Base-by-base conservation (phyloP, 78 protist species). In the Guillardia theta region DNA sequence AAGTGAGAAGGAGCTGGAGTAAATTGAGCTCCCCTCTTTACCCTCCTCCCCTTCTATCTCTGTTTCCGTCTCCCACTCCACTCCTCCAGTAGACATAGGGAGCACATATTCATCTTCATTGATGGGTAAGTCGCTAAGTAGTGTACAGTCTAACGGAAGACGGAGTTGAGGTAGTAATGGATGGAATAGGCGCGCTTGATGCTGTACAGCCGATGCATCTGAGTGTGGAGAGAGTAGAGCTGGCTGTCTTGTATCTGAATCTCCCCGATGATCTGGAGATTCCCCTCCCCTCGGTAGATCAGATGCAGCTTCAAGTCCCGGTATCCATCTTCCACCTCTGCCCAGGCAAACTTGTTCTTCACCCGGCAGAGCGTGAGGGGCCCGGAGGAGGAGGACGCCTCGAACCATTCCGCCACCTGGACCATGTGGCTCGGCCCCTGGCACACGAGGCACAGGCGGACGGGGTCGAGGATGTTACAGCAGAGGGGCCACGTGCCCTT, bases 141-240 rank as follows among this genome's bases (percentile, higher is more conserved):
- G n/a, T n/a, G n/a, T n/a, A n/a, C n/a, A n/a, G n/a, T n/a, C n/a
- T n/a, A n/a, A n/a, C n/a, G n/a, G n/a, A n/a, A n/a, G n/a, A n/a
- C n/a, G n/a, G n/a, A n/a, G n/a, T n/a, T n/a, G n/a, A n/a, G n/a
- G n/a, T n/a, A n/a, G n/a, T n/a, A n/a, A n/a, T n/a, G n/a, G n/a
- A n/a, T n/a, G n/a, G n/a, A n/a, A n/a, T n/a, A n/a, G 4, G 90
- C 90, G 33, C 90, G 90, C 90, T 78, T 78, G 90, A 78, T 48
- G 21, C 24, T 37, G 90, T 78, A 78, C 24, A 78, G 48, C 33
- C 24, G 10, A 50, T 78, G 90, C 90, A 78, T 78, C 30, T 43
- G 39, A 22, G 24, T n/a, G 37, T 78, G 39, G 90, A 78, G 48
- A 30, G 45, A 46, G 48, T 78, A 50, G 37, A 78, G 45, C 50